Evolutionary conservation across 1,284 basidiomycete species (phyloP), one percentile per base, ranked within the genome.

Genomic region (Coniferiporia weirii): DNA sequence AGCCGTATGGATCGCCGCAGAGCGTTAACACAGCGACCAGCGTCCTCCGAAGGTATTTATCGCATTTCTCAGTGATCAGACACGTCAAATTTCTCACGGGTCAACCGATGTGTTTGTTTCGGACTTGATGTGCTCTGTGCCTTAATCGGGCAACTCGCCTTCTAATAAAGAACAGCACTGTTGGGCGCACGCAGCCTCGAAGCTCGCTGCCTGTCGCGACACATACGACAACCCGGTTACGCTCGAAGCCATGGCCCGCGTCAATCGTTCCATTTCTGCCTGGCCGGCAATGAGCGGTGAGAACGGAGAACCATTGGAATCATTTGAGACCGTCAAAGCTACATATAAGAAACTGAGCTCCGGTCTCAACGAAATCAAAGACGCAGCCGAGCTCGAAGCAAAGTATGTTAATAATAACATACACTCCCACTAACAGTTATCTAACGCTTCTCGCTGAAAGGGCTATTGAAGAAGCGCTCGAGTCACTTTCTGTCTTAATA

Each of bases 381-480:
- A 71, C 22, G 73, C 77, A 45, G 80, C 86, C 4, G 80, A 87
- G 27, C 75, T 79, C 60, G 89, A 92, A 70, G 72, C 75, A 40
- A 80, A 81, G 89, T 90, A 75, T 63, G 81, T 70, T 51, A 49
- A 40, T 12, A 13, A 22, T 43, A 10, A 35, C 3, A 15, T 20
- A 34, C 7, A n/a, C 20, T 47, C 35, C 5, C 27, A 27, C 27
- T 27, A 5, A 27, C 27, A 27, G 27, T 27, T 27, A 27, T 17
- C 9, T 19, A 36, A 19, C 19, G 6, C 13, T 38, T 19, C 9
- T 34, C 17, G 13, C 4, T 20, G 22, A 52, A 27, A 92, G 90
- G 63, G 80, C 82, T 2, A 82, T 91, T 48, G 82, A 88, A 45
- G 79, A 84, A 52, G 83, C 84, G 13, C 77, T 91, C 38, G 89